Percentiles rank a stretch among this genome's conserved stretches.
phyloP scores from a whole-genome alignment of 1,139 yeast genomes.

The Diutina rugosa region DNA sequence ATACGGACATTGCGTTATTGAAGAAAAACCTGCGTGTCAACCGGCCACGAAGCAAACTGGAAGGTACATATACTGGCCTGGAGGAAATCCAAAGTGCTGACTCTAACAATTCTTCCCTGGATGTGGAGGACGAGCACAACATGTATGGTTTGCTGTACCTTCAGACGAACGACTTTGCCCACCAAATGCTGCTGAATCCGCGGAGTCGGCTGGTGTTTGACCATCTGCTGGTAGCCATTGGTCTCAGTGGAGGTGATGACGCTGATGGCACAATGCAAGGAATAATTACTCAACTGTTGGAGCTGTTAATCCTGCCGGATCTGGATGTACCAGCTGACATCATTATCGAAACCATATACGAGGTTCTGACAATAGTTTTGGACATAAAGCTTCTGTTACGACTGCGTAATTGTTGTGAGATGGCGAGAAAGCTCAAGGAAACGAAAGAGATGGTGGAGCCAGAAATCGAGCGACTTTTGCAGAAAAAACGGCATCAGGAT shows the following conservation, averaged over 20 bases:
- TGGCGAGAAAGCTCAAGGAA: conserved; percentile 30
- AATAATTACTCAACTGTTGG: conserved; percentile 24
- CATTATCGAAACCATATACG: conserved; percentile 45
- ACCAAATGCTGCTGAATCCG: conserved; percentile 11
- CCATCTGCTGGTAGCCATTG: conserved; percentile 9
- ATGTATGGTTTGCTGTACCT: conserved; percentile 14
- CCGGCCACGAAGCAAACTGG: conserved; percentile 8
- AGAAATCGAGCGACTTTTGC: not conserved
- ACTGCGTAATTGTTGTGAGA: conserved; percentile 46
- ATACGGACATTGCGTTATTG: conserved; percentile 41
- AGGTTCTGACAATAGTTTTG: conserved; percentile 44
- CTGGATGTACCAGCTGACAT: conserved; percentile 41
- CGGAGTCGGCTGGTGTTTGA: conserved; percentile 28
- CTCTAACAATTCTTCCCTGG: conserved; percentile 1
- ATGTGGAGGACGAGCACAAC: conserved; percentile 2
- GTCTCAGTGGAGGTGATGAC: conserved; percentile 4
- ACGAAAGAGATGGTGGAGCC: conserved; percentile 11
- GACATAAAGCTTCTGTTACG: conserved; percentile 55
- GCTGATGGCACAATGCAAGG: not conserved
- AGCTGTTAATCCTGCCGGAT: conserved; percentile 37
- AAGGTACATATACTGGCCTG: not conserved
- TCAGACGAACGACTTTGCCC: conserved; percentile 11
- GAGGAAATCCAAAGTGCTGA: not conserved
- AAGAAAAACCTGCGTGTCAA: conserved; percentile 24
- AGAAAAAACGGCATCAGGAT: conserved; percentile 8